Conservation (phyloP, 768 basidiomycete genomes). For the Daedaleopsis nitida region DNA sequence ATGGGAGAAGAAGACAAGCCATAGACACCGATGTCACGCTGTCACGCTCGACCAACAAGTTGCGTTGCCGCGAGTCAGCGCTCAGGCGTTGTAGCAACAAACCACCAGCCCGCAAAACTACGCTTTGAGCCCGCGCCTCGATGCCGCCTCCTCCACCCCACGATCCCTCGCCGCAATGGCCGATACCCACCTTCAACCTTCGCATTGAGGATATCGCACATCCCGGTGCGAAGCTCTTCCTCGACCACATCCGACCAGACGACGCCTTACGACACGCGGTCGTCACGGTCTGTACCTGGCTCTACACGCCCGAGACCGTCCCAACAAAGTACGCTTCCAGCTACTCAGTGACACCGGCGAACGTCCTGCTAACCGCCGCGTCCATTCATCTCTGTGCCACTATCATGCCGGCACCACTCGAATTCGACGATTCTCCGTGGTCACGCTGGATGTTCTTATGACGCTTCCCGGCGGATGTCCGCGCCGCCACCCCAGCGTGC, state of each 20-base stretch:
- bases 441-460: slow-evolving; percentile 13
- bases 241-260: slow-evolving; percentile 49
- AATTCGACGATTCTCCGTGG: slow-evolving; percentile 31
- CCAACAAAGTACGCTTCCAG: slow-evolving; percentile 47
- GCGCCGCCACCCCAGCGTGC: slow-evolving; percentile 42
- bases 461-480: slow-evolving; percentile 7
- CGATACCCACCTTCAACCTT: slow-evolving; percentile 56
- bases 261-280: slow-evolving; percentile 40
- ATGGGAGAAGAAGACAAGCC: not conserved
- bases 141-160: slow-evolving; percentile 30
- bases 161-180: slow-evolving; percentile 41
- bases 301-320: slow-evolving; percentile 47
- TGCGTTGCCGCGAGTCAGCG: not conserved
- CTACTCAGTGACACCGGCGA: not conserved
- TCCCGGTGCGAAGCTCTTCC: slow-evolving; percentile 58
- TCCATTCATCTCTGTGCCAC: slow-evolving; percentile 24
- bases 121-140: not conserved
- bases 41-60: not conserved
- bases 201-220: slow-evolving; percentile 61
- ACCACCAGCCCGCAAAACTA: not conserved
- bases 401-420: slow-evolving; percentile 35
- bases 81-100: not conserved
- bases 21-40: not conserved
- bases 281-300: slow-evolving; percentile 39
- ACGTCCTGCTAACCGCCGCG: not conserved